phyloP scores from a whole-genome alignment of 345 rosid species.

The Aquilaria malaccensis region DNA sequence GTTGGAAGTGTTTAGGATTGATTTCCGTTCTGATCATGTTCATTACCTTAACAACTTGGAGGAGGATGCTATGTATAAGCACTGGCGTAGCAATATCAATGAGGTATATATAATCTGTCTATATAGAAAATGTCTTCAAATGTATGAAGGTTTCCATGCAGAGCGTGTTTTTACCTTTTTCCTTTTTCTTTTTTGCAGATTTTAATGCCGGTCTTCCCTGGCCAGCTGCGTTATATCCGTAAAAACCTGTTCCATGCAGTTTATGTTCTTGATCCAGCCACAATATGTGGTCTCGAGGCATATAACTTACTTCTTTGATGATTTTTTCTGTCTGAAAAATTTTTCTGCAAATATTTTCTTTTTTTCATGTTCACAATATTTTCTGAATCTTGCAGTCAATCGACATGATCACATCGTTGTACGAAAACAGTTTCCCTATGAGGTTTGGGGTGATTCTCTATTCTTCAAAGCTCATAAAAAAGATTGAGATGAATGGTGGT shows the following conservation, averaged over 20 bases:
- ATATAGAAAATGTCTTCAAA: constrained; percentile 11
- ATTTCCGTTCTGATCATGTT: constrained; percentile 86
- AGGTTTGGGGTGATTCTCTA: constrained; percentile 90
- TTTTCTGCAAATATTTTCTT: no score
- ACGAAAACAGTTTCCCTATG: constrained; percentile 77
- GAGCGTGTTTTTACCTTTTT: constrained; percentile 17
- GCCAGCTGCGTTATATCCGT: constrained; percentile 88
- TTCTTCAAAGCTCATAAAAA: constrained; percentile 60
- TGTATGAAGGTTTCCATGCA: constrained; percentile 11
- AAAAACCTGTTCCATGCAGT: constrained; percentile 97
- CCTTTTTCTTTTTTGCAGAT: constrained; percentile 43
- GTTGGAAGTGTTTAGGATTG: constrained; percentile 67
- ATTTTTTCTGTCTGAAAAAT: constrained; percentile 6
- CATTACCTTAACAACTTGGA: constrained; percentile 93
- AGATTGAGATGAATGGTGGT: constrained; percentile 50
- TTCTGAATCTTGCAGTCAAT: constrained; percentile 48
- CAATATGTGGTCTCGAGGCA: constrained; percentile 86
- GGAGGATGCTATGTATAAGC: constrained; percentile 95
- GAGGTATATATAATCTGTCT: constrained; percentile 41
- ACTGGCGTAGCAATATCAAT: constrained; percentile 87
- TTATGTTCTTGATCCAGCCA: constrained; percentile 86
- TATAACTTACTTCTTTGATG: constrained; percentile 20
- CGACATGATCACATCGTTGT: constrained; percentile 60
- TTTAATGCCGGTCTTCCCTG: constrained; percentile 97
- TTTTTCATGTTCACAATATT: background rate